A percentile compares a stretch with the other conserved stretches of the same genome.
Conservation (phyloP, 2,329 filamentous ascomycete genomes). For the Immersiporthe knoxdaviesiana region DNA sequence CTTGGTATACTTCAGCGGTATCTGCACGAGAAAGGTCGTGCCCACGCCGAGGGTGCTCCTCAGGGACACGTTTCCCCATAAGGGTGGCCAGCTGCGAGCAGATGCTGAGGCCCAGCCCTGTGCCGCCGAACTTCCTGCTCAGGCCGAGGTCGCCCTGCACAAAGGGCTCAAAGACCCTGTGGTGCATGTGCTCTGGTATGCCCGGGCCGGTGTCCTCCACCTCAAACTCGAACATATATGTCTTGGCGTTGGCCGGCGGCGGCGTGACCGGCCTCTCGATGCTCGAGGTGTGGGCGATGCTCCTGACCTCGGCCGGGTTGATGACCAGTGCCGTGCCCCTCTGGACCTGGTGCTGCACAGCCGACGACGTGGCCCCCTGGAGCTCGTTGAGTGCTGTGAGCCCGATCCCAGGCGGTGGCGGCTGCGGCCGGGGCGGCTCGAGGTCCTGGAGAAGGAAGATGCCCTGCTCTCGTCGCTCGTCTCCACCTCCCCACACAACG, state of each 20-base stretch:
- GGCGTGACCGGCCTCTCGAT: slow-evolving; percentile 62
- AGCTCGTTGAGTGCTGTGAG: slow-evolving; percentile 55
- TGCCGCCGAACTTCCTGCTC: slow-evolving; percentile 88
- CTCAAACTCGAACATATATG: slow-evolving; percentile 82
- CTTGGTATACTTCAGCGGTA: slow-evolving; percentile 77
- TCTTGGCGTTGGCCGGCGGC: slow-evolving; percentile 63
- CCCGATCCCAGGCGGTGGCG: slow-evolving; percentile 53
- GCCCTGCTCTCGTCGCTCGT: slow-evolving; percentile 50
- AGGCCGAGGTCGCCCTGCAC: slow-evolving; percentile 89
- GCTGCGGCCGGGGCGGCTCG: slow-evolving; percentile 44
- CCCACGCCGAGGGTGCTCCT: slow-evolving; percentile 74
- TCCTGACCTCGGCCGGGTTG: slow-evolving; percentile 64
- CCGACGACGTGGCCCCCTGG: slow-evolving; percentile 41
- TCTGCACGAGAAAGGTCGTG: slow-evolving; percentile 79
- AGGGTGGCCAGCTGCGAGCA: slow-evolving; percentile 82
- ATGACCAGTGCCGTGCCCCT: slow-evolving; percentile 61
- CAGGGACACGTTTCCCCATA: slow-evolving; percentile 79
- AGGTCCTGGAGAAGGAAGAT: slow-evolving; percentile 56
- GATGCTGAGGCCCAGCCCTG: slow-evolving; percentile 85
- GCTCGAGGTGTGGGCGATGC: slow-evolving; percentile 49
- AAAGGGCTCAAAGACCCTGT: slow-evolving; percentile 90
- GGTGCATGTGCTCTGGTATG: slow-evolving; percentile 75
- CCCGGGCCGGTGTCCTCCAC: slow-evolving; percentile 88
- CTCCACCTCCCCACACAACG: slow-evolving; percentile 67
- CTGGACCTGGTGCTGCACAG: slow-evolving; percentile 39